Conservation (phyloP, 2,329 filamentous ascomycete species). For the Ophiostoma sp. region DNA sequence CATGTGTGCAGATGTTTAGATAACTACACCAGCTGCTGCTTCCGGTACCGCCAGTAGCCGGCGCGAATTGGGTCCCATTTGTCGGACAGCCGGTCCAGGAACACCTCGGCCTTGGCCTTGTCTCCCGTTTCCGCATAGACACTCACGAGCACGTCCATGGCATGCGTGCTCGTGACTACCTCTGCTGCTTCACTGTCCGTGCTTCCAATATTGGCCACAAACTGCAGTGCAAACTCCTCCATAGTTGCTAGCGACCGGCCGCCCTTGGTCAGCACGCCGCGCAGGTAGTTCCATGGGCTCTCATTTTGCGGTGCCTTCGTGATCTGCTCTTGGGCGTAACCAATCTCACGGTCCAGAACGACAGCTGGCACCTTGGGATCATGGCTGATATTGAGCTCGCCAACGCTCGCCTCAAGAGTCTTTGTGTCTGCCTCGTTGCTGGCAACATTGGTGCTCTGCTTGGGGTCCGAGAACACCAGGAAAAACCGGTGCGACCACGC, state of each 20-base stretch:
- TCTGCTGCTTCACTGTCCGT: constrained; percentile 37
- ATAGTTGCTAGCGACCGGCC: constrained; percentile 45
- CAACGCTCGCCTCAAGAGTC: constrained; percentile 24
- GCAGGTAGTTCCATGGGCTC: constrained; percentile 87
- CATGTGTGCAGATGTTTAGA: not conserved
- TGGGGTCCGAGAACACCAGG: constrained; percentile 68
- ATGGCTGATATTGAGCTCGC: constrained; percentile 44
- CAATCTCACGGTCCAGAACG: constrained; percentile 67
- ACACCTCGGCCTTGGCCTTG: constrained; percentile 59
- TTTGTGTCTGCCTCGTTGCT: not conserved
- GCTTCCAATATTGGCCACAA: constrained; percentile 48
- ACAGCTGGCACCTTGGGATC: constrained; percentile 55
- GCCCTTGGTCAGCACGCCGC: constrained; percentile 66
- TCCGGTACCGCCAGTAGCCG: constrained; percentile 86
- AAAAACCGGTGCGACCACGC: constrained; percentile 98
- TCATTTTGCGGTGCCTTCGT: constrained; percentile 83
- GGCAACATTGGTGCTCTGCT: constrained; percentile 38
- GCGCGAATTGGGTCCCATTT: constrained; percentile 88
- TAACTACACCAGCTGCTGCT: constrained; percentile 36
- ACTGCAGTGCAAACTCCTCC: constrained; percentile 47
- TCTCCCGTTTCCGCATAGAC: constrained; percentile 55
- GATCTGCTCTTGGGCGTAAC: constrained; percentile 68
- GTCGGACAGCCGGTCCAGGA: constrained; percentile 66
- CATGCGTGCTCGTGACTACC: constrained; percentile 57
- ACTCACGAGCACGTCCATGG: constrained; percentile 67